Evolutionary conservation across 805 yeast genomes (phyloP).

Genomic region (Ogataea henricii): DNA sequence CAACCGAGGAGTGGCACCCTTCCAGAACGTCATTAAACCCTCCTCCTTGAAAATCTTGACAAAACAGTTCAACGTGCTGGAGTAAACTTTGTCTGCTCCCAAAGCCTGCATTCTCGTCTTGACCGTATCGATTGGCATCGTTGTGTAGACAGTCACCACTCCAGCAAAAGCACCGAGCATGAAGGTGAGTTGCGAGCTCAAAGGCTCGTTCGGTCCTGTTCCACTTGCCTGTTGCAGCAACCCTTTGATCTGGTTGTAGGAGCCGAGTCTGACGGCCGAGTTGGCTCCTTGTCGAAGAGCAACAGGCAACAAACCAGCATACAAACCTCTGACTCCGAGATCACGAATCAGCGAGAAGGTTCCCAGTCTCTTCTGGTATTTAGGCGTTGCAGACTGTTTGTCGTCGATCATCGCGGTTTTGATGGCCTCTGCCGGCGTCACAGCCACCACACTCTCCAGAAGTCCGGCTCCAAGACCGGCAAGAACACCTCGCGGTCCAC

Average conservation of each 20-base stretch:
- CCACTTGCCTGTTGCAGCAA: slow-evolving; percentile 70
- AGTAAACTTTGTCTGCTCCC: slow-evolving; percentile 69
- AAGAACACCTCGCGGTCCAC: slow-evolving; percentile 87
- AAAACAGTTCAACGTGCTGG: slow-evolving; percentile 82
- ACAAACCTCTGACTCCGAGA: slow-evolving; percentile 79
- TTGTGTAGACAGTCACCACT: slow-evolving; percentile 82
- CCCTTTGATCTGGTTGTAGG: slow-evolving; percentile 85
- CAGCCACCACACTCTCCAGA: slow-evolving; percentile 87
- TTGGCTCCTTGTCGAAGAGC: slow-evolving; percentile 95
- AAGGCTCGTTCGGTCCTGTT: slow-evolving; percentile 68
- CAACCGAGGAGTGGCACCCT: slow-evolving; percentile 95
- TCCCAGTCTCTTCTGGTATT: slow-evolving; percentile 73
- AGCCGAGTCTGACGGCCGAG: slow-evolving; percentile 91
- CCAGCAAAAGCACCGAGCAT: slow-evolving; percentile 91
- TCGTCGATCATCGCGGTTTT: slow-evolving; percentile 96
- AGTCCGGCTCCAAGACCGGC: slow-evolving; percentile 99
- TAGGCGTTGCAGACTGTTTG: slow-evolving; percentile 73
- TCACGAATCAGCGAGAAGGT: slow-evolving; percentile 67
- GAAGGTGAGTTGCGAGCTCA: slow-evolving; percentile 79
- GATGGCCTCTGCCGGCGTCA: slow-evolving; percentile 96
- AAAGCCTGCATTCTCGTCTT: slow-evolving; percentile 97
- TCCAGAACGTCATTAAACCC: slow-evolving; percentile 92
- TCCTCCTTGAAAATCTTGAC: slow-evolving; percentile 77
- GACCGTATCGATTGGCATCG: slow-evolving; percentile 95
- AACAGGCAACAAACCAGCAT: slow-evolving; percentile 89